These are phyloP conservation scores for Senna tora DNA, from an alignment of 306 rosid genomes.

Conservation along the genomic window DNA sequence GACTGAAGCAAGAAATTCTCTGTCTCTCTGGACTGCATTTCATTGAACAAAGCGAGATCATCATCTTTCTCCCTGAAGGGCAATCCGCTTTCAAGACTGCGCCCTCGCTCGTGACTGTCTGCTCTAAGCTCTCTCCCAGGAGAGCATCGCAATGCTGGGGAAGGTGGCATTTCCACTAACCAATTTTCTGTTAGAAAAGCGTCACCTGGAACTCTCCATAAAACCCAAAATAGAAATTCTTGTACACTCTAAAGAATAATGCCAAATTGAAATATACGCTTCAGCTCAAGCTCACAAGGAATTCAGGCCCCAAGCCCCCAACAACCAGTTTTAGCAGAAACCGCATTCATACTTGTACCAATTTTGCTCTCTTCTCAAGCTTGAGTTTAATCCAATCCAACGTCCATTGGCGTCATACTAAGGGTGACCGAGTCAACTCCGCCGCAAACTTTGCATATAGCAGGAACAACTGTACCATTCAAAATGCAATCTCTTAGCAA, in stretches of 20 bases:
- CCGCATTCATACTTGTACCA: constrained; percentile 9
- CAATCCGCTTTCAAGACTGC: constrained; percentile 73
- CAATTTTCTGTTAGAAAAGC: constrained; percentile 37
- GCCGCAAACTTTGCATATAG: background rate
- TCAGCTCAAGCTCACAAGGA: constrained; percentile 26
- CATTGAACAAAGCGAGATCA: constrained; percentile 80
- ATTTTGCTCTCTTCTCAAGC: constrained; percentile 18
- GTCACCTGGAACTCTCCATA: constrained; percentile 43
- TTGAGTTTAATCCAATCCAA: too few relatives aligned
- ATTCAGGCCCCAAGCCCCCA: constrained; percentile 34
- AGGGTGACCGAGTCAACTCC: constrained; percentile 50
- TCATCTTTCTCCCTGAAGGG: constrained; percentile 67
- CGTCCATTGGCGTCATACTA: constrained; percentile 34
- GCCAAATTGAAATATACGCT: constrained; percentile 30
- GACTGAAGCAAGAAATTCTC: constrained; percentile 76
- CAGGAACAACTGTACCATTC: constrained; percentile 40
- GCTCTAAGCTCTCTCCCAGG: constrained; percentile 65
- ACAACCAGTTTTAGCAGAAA: constrained; percentile 34
- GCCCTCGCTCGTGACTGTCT: constrained; percentile 68
- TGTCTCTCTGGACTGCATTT: constrained; percentile 71
- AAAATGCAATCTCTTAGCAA: constrained; percentile 33
- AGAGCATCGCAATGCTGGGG: constrained; percentile 78
- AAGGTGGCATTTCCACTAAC: constrained; percentile 69
- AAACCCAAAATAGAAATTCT: constrained; percentile 34
- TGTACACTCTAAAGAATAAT: constrained; percentile 21